phyloP scores from a whole-genome alignment of 1,284 basidiomycete genomes.

The Gymnopus androsaceus region DNA sequence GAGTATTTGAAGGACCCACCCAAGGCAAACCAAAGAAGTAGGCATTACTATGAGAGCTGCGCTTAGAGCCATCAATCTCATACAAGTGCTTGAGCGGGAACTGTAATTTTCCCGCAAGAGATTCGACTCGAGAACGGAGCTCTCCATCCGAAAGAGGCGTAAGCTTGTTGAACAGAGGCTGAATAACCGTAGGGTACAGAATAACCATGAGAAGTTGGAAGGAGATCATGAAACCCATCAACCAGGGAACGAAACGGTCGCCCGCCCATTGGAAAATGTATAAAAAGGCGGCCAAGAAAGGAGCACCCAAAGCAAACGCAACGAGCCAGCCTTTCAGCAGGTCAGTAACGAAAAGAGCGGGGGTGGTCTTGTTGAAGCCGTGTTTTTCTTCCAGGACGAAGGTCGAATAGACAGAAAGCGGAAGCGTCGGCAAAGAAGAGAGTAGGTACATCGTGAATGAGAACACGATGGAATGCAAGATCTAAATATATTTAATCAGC shows the following conservation, averaged over 20 bases:
- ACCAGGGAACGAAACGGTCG: slow-evolving; percentile 84
- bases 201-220: slow-evolving; percentile 88
- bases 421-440: slow-evolving; percentile 70
- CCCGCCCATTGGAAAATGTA: slow-evolving; percentile 94
- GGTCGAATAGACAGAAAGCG: slow-evolving; percentile 81
- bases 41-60: slow-evolving; percentile 92
- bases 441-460: slow-evolving; percentile 67
- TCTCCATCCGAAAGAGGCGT: slow-evolving; percentile 81
- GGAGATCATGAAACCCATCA: slow-evolving; percentile 84
- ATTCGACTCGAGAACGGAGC: slow-evolving; percentile 73
- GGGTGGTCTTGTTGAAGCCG: slow-evolving; percentile 95
- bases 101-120: slow-evolving; percentile 75
- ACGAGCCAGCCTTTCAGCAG: slow-evolving; percentile 80
- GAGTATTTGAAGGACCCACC: slow-evolving; percentile 46
- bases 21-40: slow-evolving; percentile 94
- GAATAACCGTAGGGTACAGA: slow-evolving; percentile 88
- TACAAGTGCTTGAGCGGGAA: slow-evolving; percentile 96
- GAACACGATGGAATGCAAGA: slow-evolving; percentile 83
- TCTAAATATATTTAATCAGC: slow-evolving; percentile 40
- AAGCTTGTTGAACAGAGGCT: slow-evolving; percentile 96
- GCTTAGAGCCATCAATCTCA: slow-evolving; percentile 96
- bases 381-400: slow-evolving; percentile 95
- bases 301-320: slow-evolving; percentile 77
- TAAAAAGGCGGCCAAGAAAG: slow-evolving; percentile 86
- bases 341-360: slow-evolving; percentile 74